phyloP scores from a whole-genome alignment of 495 filamentous ascomycete genomes.

The Penicillium malachiteum region DNA sequence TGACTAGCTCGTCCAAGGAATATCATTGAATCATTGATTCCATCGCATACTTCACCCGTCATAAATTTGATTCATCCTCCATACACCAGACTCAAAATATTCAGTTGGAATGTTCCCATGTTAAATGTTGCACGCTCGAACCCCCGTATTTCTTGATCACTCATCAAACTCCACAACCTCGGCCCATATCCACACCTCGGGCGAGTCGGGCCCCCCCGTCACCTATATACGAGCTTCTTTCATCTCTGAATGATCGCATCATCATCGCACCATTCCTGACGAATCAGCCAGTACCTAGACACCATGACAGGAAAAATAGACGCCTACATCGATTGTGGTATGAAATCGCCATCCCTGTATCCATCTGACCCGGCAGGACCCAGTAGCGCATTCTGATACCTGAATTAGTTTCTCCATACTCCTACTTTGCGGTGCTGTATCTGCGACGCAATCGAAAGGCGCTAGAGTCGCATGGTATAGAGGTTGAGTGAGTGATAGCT shows the following conservation, averaged over 20 bases:
- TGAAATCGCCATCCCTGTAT: constrained; percentile 1
- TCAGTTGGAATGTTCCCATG: too few species aligned
- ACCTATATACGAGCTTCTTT: constrained; percentile 11
- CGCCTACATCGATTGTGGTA: constrained; percentile 30
- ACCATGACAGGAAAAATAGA: constrained; percentile 29
- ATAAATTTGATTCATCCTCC: too few species aligned
- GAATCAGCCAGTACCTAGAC: not conserved
- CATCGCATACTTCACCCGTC: too few species aligned
- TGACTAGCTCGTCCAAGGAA: too few species aligned
- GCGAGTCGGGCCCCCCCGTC: constrained; percentile 1
- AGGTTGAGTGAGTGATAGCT: constrained; percentile 54
- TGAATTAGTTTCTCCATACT: constrained; percentile 63
- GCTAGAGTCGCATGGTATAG: constrained; percentile 56
- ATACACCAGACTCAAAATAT: too few species aligned
- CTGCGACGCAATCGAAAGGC: constrained; percentile 52
- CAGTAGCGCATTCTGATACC: not conserved
- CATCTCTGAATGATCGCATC: constrained; percentile 5
- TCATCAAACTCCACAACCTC: constrained; percentile 28
- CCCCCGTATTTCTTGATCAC: constrained; percentile 16
- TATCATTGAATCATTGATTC: too few species aligned
- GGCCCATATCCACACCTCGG: constrained; percentile 26
- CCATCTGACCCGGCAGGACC: not conserved
- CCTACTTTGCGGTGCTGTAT: constrained; percentile 61
- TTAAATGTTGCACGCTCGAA: too few species aligned
- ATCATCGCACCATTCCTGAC: not conserved